Evolutionary conservation across 2,329 filamentous ascomycete genomes (phyloP).

Genomic region (Fusarium sp.): DNA sequence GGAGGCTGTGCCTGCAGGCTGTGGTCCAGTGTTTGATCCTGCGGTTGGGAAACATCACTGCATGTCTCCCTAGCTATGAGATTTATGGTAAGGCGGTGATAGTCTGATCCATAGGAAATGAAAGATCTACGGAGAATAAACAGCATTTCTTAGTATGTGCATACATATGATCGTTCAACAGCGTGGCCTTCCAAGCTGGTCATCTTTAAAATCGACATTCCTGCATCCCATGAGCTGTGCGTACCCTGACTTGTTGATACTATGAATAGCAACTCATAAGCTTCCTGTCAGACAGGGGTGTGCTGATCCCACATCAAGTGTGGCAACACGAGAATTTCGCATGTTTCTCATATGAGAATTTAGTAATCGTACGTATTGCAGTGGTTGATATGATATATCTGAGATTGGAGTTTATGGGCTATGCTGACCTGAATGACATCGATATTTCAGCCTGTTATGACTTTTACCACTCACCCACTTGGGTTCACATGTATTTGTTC

Average conservation of each 20-base stretch:
- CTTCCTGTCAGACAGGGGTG: slow-evolving; percentile 35
- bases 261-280: slow-evolving; percentile 39
- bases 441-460: not conserved
- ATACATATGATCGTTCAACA: not conserved
- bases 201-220: slow-evolving; percentile 4
- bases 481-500: not conserved
- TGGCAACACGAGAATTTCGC: slow-evolving; percentile 1
- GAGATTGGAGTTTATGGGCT: not conserved
- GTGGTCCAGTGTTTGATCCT: slow-evolving; percentile 20
- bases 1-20: slow-evolving; percentile 32
- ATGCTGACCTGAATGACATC: not conserved
- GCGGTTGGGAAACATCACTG: not conserved
- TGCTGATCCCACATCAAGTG: slow-evolving; percentile 14
- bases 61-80: not conserved
- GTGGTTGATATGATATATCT: not conserved
- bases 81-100: not conserved
- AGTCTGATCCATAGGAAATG: not conserved
- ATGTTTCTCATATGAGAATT: not conserved
- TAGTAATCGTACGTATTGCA: not conserved
- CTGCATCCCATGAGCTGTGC: slow-evolving; percentile 10
- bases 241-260: slow-evolving; percentile 18
- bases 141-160: not conserved
- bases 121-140: not conserved
- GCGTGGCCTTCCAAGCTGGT: not conserved
- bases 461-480: not conserved